Base-by-base conservation (phyloP, 2,329 filamentous ascomycete genomes). In the Talaromyces sp. region DNA sequence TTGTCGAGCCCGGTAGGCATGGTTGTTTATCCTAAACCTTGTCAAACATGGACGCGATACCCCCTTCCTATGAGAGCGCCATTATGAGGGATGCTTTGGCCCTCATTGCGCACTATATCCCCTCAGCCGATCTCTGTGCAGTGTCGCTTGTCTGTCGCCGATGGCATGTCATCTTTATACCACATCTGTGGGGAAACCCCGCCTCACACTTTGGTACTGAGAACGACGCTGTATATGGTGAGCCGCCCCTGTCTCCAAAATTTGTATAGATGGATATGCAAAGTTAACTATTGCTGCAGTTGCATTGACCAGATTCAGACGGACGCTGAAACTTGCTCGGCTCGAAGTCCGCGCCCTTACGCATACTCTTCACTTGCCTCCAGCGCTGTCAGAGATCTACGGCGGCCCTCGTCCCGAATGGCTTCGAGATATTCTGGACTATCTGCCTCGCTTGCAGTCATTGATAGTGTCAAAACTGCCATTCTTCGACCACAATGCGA, bases 131-230 rank as follows among this genome's bases (percentile, higher is more conserved):
- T 62, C 77, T 87, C 5, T 86, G 82, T 64, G 78, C 83, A 27
- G 80, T 79, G 8, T 81, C 81, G 5, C 72, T 86, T 30, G 84
- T 87, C 9, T 85, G 81, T 66, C 80, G 74, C 59, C 74, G 77
- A 75, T 87, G 85, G 84, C 82, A 87, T 67, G 67, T 73, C 30
- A 80, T 82, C n/a, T 86, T 87, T 65, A 78, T 81, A 58, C 83
- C 83, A 2, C 80, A 83, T 64, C 77, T 88, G 1, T 88, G 85
- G 85, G 85, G 85, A 17, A 82, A 84, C 67, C 85, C 85, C 22
- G 84, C 85, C 0, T 85, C 84, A 9, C 84, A 87, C 70, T 87
- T 87, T 68, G 83, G 82, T 32, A 78, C 78, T 2, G 80, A 86
- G 57, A 84, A 86, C 67, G 85, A 87, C 68, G 81, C 80, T 9